phyloP scores from a whole-genome alignment of 148 eudicot species.

The Rhododendron williamsianum region DNA sequence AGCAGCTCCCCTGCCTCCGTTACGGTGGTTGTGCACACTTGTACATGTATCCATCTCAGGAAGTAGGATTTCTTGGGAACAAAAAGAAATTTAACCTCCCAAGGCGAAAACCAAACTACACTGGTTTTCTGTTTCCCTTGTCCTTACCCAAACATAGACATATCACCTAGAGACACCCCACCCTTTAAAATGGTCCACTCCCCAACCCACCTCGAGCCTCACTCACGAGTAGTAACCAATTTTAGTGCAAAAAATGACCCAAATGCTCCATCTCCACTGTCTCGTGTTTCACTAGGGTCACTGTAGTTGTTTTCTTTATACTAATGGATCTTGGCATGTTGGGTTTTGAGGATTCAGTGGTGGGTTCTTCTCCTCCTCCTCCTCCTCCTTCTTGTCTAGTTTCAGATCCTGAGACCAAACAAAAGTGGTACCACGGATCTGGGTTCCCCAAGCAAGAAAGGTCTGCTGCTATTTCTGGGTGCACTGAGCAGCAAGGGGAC shows the following conservation, averaged over 20 bases:
- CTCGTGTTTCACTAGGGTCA: not conserved
- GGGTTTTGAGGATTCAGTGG: constrained; percentile 12
- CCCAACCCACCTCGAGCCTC: constrained; percentile 3
- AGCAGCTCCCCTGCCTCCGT: no score
- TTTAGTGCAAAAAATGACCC: constrained; percentile 3
- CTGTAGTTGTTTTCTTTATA: not conserved
- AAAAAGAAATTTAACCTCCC: not conserved
- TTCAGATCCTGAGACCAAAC: constrained; percentile 23
- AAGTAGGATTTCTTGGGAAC: not conserved
- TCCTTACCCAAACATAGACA: not conserved
- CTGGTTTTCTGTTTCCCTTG: not conserved
- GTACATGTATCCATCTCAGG: not conserved
- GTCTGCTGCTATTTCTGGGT: constrained; percentile 1
- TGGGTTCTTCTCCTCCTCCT: constrained; percentile 3
- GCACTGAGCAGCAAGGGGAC: not conserved
- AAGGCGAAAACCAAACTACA: not conserved
- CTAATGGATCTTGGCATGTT: constrained; percentile 39
- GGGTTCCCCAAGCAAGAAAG: constrained; percentile 30
- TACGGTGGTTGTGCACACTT: not conserved
- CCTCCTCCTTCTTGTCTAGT: not conserved
- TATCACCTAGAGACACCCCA: not conserved
- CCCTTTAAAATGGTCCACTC: not conserved
- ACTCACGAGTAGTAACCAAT: not conserved
- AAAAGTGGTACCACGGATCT: constrained; percentile 30
- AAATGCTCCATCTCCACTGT: constrained; percentile 3